Conservation (phyloP, 2,329 filamentous ascomycete species). For the Claviceps maximensis region DNA sequence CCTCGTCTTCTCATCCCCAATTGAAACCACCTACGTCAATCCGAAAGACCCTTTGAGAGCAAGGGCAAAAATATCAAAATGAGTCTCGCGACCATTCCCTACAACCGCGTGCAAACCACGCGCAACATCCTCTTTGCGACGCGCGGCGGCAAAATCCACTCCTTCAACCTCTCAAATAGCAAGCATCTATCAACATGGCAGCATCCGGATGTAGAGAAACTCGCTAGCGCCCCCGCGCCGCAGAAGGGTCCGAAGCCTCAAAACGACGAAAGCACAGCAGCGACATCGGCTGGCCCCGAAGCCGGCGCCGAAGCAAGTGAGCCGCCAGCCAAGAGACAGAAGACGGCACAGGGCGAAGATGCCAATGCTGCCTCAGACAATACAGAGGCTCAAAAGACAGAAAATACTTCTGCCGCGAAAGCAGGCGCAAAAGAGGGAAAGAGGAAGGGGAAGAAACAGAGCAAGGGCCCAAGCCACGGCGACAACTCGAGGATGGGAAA, state of each 20-base stretch:
- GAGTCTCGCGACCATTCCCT: conserved; percentile 32
- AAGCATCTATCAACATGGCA: conserved; percentile 49
- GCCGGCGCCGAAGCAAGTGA: conserved; percentile 13
- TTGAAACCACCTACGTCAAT: background rate
- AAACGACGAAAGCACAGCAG: conserved; percentile 1
- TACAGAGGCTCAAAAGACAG: conserved; percentile 3
- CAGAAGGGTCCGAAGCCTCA: conserved; percentile 11
- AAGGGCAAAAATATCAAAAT: background rate
- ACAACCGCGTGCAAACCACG: conserved; percentile 46
- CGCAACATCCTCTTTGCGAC: conserved; percentile 57
- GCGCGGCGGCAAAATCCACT: conserved; percentile 57
- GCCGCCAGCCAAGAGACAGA: conserved; percentile 25
- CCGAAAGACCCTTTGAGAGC: background rate
- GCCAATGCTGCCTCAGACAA: conserved; percentile 1
- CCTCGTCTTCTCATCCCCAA: background rate
- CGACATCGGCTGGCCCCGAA: conserved; percentile 7
- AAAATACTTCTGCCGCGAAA: conserved; percentile 8
- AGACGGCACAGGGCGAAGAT: conserved; percentile 15
- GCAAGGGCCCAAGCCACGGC: conserved; percentile 12
- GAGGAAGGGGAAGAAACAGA: conserved; percentile 19
- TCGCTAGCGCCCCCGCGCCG: conserved; percentile 12
- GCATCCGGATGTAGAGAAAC: conserved; percentile 28
- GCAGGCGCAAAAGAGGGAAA: conserved; percentile 9
- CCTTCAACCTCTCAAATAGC: conserved; percentile 47
- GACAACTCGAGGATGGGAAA: conserved; percentile 12